Base-by-base conservation (phyloP, 768 basidiomycete genomes). In the Russula foetens region DNA sequence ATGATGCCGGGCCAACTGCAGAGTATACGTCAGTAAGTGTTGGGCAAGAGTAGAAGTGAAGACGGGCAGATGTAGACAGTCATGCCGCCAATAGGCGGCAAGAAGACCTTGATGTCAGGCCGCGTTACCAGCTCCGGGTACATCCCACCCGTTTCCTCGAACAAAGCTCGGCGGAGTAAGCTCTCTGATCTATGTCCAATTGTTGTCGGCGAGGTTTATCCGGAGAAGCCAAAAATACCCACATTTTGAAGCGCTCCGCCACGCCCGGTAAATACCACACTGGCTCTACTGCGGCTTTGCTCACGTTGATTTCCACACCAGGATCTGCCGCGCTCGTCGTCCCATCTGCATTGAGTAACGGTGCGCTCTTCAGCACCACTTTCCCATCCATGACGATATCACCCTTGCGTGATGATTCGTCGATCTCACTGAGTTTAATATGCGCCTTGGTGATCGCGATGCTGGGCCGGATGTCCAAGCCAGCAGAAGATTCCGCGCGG, bases 121-220 rank as follows among this genome's bases (percentile, higher is more conserved):
- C 94, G 84, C 7, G 96, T 98, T 69, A 98, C 86, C 31, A 98
- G 81, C 68, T 98, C 96, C 3, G 95, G 94, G 71, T 91, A 93
- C 88, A 92, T 92, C 69, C 93, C 92, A 67, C 92, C 93, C 0
- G 92, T 96, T 64, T 97, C 96, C 71, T 98, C 96, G 66, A 98
- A 98, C 39, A 98, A 77, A 0, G 91, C 88, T n/a, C 96, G 80
- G 21, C 96, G 84, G 3, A 98, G 81, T 0, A 92, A 74, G 19
- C 77, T 81, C 71, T 98, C 96, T 0, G 90, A 89, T 51, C 89
- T 91, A 69, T 33, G 19, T 43, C 24, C 38, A n/a, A 12, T 29
- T 21, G 23, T 43, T 21, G 38, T 56, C 45, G 57, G 41, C 24
- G 46, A 19, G 23, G 26, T n/a, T 43, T 12, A 41, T 15, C 28